Base-by-base conservation (phyloP, 2,329 filamentous ascomycete genomes). In the Aureobasidium musti region DNA sequence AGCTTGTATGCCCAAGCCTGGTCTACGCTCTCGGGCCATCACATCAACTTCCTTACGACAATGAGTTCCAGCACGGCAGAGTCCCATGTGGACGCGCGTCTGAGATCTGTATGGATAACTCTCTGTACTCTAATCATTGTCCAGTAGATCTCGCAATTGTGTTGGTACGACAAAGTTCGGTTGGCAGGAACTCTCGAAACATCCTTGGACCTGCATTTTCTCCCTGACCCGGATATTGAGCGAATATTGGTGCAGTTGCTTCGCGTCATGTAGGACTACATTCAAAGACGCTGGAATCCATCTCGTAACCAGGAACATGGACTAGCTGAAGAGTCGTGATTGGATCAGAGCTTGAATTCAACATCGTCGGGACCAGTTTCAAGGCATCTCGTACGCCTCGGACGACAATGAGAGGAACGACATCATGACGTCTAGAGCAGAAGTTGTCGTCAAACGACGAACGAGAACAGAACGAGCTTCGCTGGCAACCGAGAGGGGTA, bases 141-240 rank as follows among this genome's bases (percentile, higher is more conserved):
- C 39, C n/a, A 59, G 3, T 33, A 10, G 19, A 8, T 30, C 21
- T 45, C 54, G n/a, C 19, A 19, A 49, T 21, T n/a, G 13, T 49
- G 57, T 60, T 60, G 57, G 57, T 60, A 23, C 19, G 57, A 60
- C 57, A 60, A 8, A 14, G 5, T 35, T 35, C 26, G 28, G 37
- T 35, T 60, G 41, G 57, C 28, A 35, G n/a, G n/a, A 19, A 5
- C 14, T 35, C 11, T 35, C 57, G 47, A 28, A 21, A 19, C 39
- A 60, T 49, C 41, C 28, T 35, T 33, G 57, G 57, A 60, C 41
- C 57, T 60, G 57, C 57, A 43, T 60, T 41, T n/a, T 60, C 28
- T 47, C 28, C 28, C 19, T 49, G 57, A 37, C 37, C 41, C 57
- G 17, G 28, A 49, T 35, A 11, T 26, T 23, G 54, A 45, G 35